Conservation (phyloP, 2,329 filamentous ascomycete genomes). For the Dryadomyces quercivorus region DNA sequence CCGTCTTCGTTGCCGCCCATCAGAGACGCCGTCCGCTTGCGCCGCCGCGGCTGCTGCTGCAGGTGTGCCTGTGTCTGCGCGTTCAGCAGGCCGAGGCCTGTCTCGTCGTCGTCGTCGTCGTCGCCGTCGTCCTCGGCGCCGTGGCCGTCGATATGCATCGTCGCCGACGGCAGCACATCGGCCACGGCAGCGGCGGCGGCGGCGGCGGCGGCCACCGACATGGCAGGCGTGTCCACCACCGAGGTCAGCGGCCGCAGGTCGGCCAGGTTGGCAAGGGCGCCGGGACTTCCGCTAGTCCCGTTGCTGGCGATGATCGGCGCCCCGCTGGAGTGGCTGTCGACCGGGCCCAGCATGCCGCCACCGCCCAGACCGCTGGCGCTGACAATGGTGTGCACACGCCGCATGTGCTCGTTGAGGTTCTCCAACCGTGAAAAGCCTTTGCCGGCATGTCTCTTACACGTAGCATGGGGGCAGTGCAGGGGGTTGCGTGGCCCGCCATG, state of each 20-base stretch:
- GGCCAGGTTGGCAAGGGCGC: neutral
- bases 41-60: neutral
- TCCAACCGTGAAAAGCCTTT: slow-evolving; percentile 88
- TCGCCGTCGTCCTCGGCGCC: slow-evolving; percentile 1
- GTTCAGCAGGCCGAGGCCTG: slow-evolving; percentile 5
- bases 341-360: neutral
- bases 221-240: neutral
- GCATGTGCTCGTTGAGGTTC: slow-evolving; percentile 86
- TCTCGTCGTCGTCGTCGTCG: slow-evolving; percentile 5
- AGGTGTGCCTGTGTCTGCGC: neutral
- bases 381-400: slow-evolving; percentile 61
- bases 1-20: slow-evolving; percentile 12
- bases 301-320: neutral
- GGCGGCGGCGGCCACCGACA: neutral
- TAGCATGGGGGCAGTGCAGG: slow-evolving; percentile 71
- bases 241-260: slow-evolving; percentile 4
- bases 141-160: neutral
- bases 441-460: slow-evolving; percentile 81
- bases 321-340: neutral
- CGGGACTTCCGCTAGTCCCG: neutral
- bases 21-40: slow-evolving; percentile 7
- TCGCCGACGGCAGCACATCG: neutral
- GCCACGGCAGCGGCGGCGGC: neutral
- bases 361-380: neutral
- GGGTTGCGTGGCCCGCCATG: slow-evolving; percentile 81